Evolutionary conservation across 495 filamentous ascomycete genomes (phyloP).

Genomic region (Talaromyces thailandensis): DNA sequence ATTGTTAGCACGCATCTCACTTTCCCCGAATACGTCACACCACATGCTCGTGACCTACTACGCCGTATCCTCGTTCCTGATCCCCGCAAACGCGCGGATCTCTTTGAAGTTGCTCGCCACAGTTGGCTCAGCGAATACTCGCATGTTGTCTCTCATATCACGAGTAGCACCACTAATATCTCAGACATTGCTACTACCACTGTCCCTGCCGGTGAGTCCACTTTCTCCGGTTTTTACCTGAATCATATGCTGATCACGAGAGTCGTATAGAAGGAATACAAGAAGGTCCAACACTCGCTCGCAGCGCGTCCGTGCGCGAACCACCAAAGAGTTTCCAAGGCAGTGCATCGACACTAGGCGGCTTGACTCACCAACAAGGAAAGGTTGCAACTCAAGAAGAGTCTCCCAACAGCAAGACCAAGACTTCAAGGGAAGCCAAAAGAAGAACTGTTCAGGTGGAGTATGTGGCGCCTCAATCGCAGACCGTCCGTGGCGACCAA

Average conservation of each 20-base stretch:
- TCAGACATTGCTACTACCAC: slow-evolving; percentile 80
- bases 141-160: slow-evolving; percentile 91
- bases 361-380: slow-evolving; percentile 65
- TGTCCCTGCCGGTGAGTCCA: slow-evolving; percentile 51
- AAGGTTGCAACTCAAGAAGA: slow-evolving; percentile 59
- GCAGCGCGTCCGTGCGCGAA: slow-evolving; percentile 89
- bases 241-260: slow-evolving; percentile 16
- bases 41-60: slow-evolving; percentile 88
- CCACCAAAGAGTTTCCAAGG: slow-evolving; percentile 61
- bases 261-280: slow-evolving; percentile 31
- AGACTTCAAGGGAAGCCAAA: slow-evolving; percentile 71
- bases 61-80: slow-evolving; percentile 94
- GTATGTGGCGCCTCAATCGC: slow-evolving; percentile 86
- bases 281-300: slow-evolving; percentile 58
- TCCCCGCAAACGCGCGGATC: slow-evolving; percentile 84
- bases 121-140: slow-evolving; percentile 97
- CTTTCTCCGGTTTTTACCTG: slow-evolving; percentile 3
- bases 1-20: slow-evolving; percentile 96
- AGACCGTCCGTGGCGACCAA: slow-evolving; percentile 60
- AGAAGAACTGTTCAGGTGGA: slow-evolving; percentile 94
- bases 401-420: slow-evolving; percentile 50
- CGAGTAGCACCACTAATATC: slow-evolving; percentile 82
- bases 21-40: slow-evolving; percentile 98
- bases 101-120: slow-evolving; percentile 96
- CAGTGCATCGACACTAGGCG: slow-evolving; percentile 48